Evolutionary conservation across 257 asterid species (phyloP).

Genomic region (Eucommia ulmoides): DNA sequence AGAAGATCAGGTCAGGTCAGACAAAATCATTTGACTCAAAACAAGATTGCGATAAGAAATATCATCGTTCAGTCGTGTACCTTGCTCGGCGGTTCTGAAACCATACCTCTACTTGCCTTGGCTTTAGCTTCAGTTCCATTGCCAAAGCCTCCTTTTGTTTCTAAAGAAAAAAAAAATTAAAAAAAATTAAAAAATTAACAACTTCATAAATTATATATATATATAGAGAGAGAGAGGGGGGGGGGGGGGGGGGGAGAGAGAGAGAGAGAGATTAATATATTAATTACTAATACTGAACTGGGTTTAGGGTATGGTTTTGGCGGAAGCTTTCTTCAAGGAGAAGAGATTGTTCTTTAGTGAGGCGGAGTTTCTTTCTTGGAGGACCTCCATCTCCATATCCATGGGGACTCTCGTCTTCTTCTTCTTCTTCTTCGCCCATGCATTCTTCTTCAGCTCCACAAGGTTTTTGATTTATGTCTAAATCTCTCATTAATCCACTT

Average conservation of each 20-base stretch:
- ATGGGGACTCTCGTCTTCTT: conserved; percentile 39
- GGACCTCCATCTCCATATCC: conserved; percentile 28
- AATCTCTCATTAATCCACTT: conserved; percentile 23
- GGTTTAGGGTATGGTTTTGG: conserved; percentile 57
- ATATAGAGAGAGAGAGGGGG: background rate
- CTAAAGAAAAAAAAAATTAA: conserved; percentile 23
- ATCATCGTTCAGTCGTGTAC: conserved; percentile 20
- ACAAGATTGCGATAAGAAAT: too few relatives aligned
- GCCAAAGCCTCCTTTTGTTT: conserved; percentile 70
- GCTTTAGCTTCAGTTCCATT: conserved; percentile 40
- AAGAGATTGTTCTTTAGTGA: conserved; percentile 56
- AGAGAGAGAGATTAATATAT: background rate
- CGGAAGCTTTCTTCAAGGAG: conserved; percentile 74
- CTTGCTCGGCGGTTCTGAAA: conserved; percentile 95
- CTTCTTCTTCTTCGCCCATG: conserved; percentile 43
- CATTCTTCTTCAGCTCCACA: conserved; percentile 30
- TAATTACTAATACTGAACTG: too few relatives aligned
- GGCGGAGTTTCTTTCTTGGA: conserved; percentile 65
- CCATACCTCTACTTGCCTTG: conserved; percentile 91
- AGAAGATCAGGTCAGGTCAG: too few relatives aligned
- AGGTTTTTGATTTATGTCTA: conserved; percentile 60
- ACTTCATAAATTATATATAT: too few relatives aligned
- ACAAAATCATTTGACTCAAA: too few relatives aligned
- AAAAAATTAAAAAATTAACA: background rate
- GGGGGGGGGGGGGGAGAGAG: background rate